Base-by-base conservation (phyloP, 2,329 filamentous ascomycete species). In the Aspergillus nomiae region DNA sequence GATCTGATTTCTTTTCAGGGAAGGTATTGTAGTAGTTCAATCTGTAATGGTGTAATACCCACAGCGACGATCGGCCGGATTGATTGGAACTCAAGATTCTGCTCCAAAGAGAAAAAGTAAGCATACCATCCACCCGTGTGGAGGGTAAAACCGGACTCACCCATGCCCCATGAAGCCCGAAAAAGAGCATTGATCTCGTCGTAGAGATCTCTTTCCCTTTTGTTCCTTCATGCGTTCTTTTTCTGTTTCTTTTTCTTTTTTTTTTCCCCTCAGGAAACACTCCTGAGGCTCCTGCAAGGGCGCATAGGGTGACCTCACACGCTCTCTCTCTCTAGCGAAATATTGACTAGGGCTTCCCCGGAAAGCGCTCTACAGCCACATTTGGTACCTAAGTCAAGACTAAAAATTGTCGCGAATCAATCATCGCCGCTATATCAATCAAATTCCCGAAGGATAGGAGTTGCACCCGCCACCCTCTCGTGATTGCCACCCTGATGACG, bases 51-150 rank as follows among this genome's bases (percentile, higher is more conserved):
- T 58, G 26, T 30, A 41, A 41, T 41, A 58, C 30, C 43, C 59
- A 32, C 45, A 58, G 43, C 34, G 57, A 6, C 34, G 45, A 38
- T 36, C 57, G 45, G 24, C 50, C 30, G 28, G n/a, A 46, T 62
- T 54, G 46, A 59, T 46, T 62, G 56, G 50, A 30, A 24, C 21
- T 24, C 21, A 2, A 26, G 53, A 32, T 43, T 56, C 30, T 46
- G 34, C 28, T 21, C 48, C 3, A 28, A 61, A 34, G 48, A 59
- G 61, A 66, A 64, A 62, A 56, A 59, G 65, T 46, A 60, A 65
- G 60, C 57, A 62, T 50, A 58, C 60, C 60, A 51, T 55, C 56
- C 36, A 55, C 32, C 51, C 51, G 56, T 63, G 59, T 60, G 60
- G 56, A 59, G 58, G 53, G 57, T 41, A 34, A 56, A 58, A 48